A percentile compares a stretch with the other conserved stretches of the same genome.
These are phyloP conservation scores for Ballota nigra DNA, from an alignment of 257 asterid species.

Conservation along the genomic window DNA sequence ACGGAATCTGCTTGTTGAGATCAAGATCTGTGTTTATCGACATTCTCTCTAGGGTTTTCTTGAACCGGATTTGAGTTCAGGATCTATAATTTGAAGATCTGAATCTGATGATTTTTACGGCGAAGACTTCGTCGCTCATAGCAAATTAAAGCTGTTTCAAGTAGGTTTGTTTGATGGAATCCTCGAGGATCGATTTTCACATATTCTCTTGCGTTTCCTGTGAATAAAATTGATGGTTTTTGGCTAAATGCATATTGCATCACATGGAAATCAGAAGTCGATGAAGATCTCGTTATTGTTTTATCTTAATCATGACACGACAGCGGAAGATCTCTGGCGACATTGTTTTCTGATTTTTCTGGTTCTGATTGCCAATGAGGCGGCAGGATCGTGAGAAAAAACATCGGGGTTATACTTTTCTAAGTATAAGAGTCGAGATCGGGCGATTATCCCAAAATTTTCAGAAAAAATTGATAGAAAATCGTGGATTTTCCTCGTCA, in stretches of 20 bases:
- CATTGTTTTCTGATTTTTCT: constrained; percentile 17
- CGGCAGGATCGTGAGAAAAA: constrained; percentile 4
- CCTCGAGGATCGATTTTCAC: constrained; percentile 19
- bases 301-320: background rate
- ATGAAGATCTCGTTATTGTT: constrained; percentile 29
- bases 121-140: constrained; percentile 14
- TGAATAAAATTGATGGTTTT: constrained; percentile 9
- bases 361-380: constrained; percentile 11
- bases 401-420: constrained; percentile 1
- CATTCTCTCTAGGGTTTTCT: constrained; percentile 27
- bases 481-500: background rate
- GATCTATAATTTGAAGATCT: constrained; percentile 35
- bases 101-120: constrained; percentile 23
- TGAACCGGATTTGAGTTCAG: constrained; percentile 31
- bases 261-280: constrained; percentile 22
- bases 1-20: constrained; percentile 23
- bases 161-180: constrained; percentile 16
- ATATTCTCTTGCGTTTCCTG: constrained; percentile 13
- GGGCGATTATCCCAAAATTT: constrained; percentile 1
- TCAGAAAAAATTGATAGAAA: constrained; percentile 4
- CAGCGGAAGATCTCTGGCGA: constrained; percentile 2
- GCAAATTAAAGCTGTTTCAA: constrained; percentile 13
- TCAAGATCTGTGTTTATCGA: constrained; percentile 41
- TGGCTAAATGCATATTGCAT: constrained; percentile 12
- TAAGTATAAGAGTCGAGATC: background rate